phyloP scores from a whole-genome alignment of 2,329 filamentous ascomycete species.

The Sporothrix euskadiensis region DNA sequence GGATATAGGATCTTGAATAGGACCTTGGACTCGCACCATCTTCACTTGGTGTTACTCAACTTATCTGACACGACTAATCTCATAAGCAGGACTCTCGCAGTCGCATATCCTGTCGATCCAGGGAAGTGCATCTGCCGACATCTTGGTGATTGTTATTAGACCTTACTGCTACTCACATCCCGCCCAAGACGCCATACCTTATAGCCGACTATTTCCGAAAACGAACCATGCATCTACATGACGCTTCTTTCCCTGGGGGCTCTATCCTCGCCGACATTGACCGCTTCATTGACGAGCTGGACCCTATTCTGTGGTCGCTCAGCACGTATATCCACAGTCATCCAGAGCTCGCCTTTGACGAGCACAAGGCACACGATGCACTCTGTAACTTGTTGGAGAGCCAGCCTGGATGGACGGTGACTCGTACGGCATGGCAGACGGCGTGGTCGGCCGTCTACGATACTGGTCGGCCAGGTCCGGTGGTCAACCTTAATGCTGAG shows the following conservation, averaged over 20 bases:
- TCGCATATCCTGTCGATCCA: background rate
- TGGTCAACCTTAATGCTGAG: conserved; percentile 6
- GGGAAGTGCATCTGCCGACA: background rate
- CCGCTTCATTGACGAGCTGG: background rate
- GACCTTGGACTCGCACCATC: background rate
- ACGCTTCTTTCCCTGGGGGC: background rate
- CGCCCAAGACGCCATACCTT: background rate
- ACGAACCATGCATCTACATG: background rate
- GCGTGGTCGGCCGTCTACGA: background rate
- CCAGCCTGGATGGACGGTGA: background rate
- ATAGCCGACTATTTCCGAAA: background rate
- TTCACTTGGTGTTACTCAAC: background rate
- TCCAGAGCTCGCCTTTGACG: conserved; percentile 17
- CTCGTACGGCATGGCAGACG: conserved; percentile 6
- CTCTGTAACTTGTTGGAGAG: background rate
- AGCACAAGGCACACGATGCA: conserved; percentile 11
- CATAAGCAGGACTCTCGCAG: background rate
- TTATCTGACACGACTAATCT: background rate
- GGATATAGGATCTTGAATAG: background rate
- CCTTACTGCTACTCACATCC: background rate
- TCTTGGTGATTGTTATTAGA: background rate
- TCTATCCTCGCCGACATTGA: background rate
- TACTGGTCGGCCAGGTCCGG: background rate
- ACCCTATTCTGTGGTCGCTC: background rate
- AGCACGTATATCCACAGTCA: conserved; percentile 15